Conservation (phyloP, 306 rosid genomes). For the Citrullus amarus region DNA sequence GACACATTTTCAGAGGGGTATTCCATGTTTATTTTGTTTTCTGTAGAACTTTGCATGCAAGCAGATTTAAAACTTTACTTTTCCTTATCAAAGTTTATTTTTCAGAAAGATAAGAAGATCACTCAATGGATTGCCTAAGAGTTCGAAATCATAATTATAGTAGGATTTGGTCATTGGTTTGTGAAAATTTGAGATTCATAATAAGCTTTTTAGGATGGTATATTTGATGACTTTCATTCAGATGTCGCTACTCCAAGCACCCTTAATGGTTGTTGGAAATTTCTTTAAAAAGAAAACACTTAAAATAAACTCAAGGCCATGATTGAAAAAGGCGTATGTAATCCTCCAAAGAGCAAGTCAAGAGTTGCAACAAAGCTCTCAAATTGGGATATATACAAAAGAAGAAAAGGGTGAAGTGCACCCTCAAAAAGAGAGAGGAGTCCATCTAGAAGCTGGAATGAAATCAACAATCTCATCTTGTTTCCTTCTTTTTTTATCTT, state of each 20-base stretch:
- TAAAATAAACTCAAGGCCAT: not conserved
- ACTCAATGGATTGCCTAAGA: not conserved
- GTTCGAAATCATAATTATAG: not conserved
- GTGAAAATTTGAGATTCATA: not conserved
- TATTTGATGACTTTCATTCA: not conserved
- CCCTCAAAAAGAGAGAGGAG: not conserved
- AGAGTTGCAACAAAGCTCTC: not conserved
- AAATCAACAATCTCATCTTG: not conserved
- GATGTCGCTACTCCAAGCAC: not conserved
- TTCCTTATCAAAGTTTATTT: not conserved
- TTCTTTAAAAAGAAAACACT: not conserved
- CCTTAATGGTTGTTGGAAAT: not conserved
- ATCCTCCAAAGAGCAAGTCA: not conserved
- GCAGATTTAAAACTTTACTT: not conserved
- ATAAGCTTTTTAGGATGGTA: not conserved
- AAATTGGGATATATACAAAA: not conserved
- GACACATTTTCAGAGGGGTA: not conserved
- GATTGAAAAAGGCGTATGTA: not conserved
- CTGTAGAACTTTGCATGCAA: too few species aligned
- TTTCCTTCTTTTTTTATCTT: not conserved
- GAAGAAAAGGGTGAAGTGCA: not conserved
- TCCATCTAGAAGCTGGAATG: not conserved
- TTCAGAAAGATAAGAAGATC: not conserved
- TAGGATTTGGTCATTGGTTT: not conserved
- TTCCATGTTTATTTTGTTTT: too few species aligned